phyloP scores from a whole-genome alignment of 768 basidiomycete genomes.

The Termitomyces sp. region DNA sequence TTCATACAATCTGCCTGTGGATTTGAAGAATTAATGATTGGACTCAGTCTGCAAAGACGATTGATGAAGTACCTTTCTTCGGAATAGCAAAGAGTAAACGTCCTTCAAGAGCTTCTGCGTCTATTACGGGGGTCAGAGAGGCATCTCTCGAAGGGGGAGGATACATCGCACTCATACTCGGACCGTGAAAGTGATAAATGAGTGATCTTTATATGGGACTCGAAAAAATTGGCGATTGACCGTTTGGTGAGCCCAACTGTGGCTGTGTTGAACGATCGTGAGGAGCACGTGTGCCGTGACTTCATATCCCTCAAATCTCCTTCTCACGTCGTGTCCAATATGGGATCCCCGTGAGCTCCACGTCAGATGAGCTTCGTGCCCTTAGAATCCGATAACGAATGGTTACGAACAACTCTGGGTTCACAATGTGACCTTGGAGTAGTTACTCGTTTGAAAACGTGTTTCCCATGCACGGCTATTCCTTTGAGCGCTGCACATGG shows the following conservation, averaged over 20 bases:
- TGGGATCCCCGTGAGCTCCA: not conserved
- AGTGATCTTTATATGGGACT: not conserved
- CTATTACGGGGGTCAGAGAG: slow-evolving; percentile 26
- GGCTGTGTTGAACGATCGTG: not conserved
- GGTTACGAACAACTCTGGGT: not conserved
- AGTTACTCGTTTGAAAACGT: not conserved
- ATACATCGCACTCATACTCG: slow-evolving; percentile 16
- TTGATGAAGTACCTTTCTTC: slow-evolving; percentile 76
- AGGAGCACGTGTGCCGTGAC: not conserved
- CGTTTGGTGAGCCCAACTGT: not conserved
- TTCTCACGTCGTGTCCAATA: not conserved
- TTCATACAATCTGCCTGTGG: slow-evolving; percentile 65
- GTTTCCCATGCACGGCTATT: not conserved
- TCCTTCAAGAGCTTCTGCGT: slow-evolving; percentile 79
- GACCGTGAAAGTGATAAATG: not conserved
- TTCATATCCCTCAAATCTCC: not conserved
- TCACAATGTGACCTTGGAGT: not conserved
- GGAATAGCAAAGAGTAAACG: slow-evolving; percentile 93
- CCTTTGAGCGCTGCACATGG: not conserved
- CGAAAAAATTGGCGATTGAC: not conserved
- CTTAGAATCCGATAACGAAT: not conserved
- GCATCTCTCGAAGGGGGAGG: not conserved
- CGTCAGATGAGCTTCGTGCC: not conserved
- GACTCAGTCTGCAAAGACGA: not conserved
- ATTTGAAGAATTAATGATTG: not conserved